Evolutionary conservation across 352 stramenopile genomes (phyloP).

Genomic region (Pythium phragmitis): DNA sequence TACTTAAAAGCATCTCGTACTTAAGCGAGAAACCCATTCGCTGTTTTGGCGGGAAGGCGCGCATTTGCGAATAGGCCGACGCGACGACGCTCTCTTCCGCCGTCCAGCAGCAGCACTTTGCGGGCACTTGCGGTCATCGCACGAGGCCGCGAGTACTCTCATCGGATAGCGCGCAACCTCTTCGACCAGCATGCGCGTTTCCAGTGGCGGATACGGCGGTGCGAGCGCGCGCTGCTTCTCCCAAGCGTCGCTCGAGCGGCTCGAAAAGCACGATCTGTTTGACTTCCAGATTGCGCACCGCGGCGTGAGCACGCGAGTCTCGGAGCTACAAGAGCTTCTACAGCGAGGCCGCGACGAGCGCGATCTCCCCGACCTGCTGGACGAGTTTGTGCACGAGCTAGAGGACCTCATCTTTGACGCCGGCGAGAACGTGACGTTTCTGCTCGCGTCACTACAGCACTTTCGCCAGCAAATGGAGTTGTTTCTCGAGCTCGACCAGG

Average conservation of each 20-base stretch:
- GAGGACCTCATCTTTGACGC: conserved; percentile 41
- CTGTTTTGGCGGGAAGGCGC: conserved; percentile 9
- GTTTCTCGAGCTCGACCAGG: conserved; percentile 48
- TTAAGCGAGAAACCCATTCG: background rate
- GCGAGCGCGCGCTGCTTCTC: conserved; percentile 24
- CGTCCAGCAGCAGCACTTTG: background rate
- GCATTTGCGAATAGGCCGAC: background rate
- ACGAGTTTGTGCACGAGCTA: conserved; percentile 53
- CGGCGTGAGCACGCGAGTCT: conserved; percentile 35
- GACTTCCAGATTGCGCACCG: conserved; percentile 59
- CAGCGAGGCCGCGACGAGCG: conserved; percentile 37
- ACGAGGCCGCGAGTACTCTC: background rate
- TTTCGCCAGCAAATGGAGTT: conserved; percentile 71
- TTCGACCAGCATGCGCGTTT: conserved; percentile 12
- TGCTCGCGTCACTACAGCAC: conserved; percentile 55
- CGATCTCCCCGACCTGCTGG: conserved; percentile 50
- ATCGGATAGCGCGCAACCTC: conserved; percentile 6
- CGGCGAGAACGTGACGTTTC: conserved; percentile 41
- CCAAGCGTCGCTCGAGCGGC: conserved; percentile 26
- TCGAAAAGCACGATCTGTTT: conserved; percentile 61
- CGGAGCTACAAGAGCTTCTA: conserved; percentile 51
- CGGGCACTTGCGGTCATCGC: background rate
- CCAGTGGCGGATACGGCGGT: conserved; percentile 24
- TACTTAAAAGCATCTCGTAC: background rate
- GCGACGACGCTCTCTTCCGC: background rate